A percentile compares a stretch with the other conserved stretches of the same genome.
Conservation (phyloP, 2,329 filamentous ascomycete species). For the Trichoderma arundinaceum region DNA sequence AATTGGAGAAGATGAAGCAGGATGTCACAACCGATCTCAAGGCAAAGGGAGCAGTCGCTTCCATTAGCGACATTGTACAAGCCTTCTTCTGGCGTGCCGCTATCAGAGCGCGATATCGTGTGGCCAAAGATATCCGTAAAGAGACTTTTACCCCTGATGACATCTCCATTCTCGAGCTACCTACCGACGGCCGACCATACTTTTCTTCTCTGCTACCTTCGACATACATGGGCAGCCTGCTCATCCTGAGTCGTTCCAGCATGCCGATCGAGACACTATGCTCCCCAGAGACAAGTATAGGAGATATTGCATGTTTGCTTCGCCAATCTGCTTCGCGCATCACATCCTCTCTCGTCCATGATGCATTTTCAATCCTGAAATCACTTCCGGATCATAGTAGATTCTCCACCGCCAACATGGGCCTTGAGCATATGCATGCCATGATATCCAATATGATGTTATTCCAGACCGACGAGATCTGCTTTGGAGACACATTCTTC, state of each 20-base stretch:
- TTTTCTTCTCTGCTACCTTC: constrained; percentile 41
- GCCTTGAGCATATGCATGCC: constrained; percentile 39
- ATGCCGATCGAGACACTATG: constrained; percentile 40
- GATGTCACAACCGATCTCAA: not conserved
- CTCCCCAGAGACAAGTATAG: constrained; percentile 39
- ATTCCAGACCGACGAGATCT: constrained; percentile 39
- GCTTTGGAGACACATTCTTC: constrained; percentile 41
- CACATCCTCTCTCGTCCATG: constrained; percentile 39
- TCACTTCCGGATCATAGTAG: constrained; percentile 39
- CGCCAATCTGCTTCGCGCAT: constrained; percentile 39
- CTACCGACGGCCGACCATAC: constrained; percentile 42
- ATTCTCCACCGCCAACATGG: constrained; percentile 38
- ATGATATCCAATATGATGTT: constrained; percentile 44
- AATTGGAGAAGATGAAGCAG: constrained; percentile 33
- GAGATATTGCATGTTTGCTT: constrained; percentile 36
- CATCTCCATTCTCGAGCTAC: constrained; percentile 44
- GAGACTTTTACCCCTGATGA: constrained; percentile 36
- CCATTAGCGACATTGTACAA: constrained; percentile 48
- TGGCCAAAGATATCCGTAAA: constrained; percentile 38
- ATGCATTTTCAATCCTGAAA: constrained; percentile 40
- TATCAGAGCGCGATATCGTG: constrained; percentile 44
- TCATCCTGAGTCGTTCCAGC: constrained; percentile 40
- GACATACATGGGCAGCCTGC: constrained; percentile 41
- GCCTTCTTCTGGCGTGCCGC: constrained; percentile 49
- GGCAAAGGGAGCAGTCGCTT: constrained; percentile 37